Base-by-base conservation (phyloP, 2,329 filamentous ascomycete species). In the Aspergillus hortae region DNA sequence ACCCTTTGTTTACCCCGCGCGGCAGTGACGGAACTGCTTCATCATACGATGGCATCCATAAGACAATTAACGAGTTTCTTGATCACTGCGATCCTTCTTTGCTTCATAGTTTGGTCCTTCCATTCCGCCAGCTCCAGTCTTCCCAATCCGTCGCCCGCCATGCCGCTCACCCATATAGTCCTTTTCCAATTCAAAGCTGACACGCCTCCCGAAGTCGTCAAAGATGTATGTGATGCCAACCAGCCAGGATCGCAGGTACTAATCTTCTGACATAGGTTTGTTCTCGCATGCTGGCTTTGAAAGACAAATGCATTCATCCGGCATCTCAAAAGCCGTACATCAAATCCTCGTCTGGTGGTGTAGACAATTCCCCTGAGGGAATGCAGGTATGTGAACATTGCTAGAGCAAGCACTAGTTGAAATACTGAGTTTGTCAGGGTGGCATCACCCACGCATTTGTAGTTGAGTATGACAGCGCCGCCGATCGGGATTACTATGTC, bases 401-500 rank as follows among this genome's bases (percentile, higher is more conserved):
- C 35, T 38, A 15, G 27, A 30, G 7, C 27, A 9, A 6, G 6
- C 27, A 30, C 6, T 30, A 4, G 27, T 9, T 10, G 27, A 30
- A 6, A 36, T 38, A 14, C 47, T 19, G 33, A 38, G 11, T 36
- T 15, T 23, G 12, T 19, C 7, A 47, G 85, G 76, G 79, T 45
- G 86, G 80, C 0, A 81, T 86, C 46, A 85, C 85, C 0, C 87
- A 91, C 64, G 84, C 77, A 0, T 90, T 90, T 56, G 79, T 91
- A 2, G 77, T 80, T 19, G 81, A 88, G 59, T 90, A 91, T 53
- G 77, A 79, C 9, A 85, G 67, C 19, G 74, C 74, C 15, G 79
- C 82, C 56, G 87, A 91, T 63, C 75, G 86, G 44, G 78, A 84
- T 54, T 90, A 89, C 61, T 91, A 90, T 64, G 69, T 87, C 6